phyloP scores from a whole-genome alignment of 208 protist species.

The Acanthamoeba lugdunensis region DNA sequence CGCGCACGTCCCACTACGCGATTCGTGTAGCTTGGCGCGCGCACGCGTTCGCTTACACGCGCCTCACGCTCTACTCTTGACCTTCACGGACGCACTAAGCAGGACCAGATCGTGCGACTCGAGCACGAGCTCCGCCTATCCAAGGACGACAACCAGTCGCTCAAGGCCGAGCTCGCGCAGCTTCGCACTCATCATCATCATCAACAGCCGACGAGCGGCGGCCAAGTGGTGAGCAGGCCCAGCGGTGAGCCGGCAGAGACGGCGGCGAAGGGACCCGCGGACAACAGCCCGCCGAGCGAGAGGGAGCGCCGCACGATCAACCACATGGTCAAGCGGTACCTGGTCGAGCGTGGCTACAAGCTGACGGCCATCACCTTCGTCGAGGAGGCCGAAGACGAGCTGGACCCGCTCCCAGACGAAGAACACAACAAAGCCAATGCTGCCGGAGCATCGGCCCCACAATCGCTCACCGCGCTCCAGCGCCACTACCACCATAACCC shows the following conservation, averaged over 20 bases:
- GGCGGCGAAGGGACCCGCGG: background rate
- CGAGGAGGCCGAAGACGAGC: constrained; percentile 64
- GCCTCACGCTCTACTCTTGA: background rate
- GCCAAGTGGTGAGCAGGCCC: background rate
- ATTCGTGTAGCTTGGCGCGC: background rate
- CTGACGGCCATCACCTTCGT: constrained; percentile 68
- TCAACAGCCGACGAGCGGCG: too few relatives aligned
- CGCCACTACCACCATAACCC: constrained; percentile 47
- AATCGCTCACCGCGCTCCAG: constrained; percentile 19
- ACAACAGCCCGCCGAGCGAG: constrained; percentile 4
- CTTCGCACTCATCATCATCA: background rate
- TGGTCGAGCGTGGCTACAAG: constrained; percentile 64
- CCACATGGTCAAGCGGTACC: constrained; percentile 65
- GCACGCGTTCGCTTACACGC: background rate
- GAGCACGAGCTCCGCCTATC: constrained; percentile 72
- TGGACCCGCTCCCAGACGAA: background rate
- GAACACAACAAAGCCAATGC: background rate
- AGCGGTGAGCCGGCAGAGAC: background rate
- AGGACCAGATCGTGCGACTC: constrained; percentile 64
- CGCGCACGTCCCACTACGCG: background rate
- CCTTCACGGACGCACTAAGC: too few relatives aligned
- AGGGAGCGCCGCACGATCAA: constrained; percentile 34
- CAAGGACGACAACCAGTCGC: constrained; percentile 50
- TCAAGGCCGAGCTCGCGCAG: constrained; percentile 45
- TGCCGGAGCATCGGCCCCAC: background rate